phyloP scores from a whole-genome alignment of 2,329 filamentous ascomycete genomes.

The Claviceps africana region DNA sequence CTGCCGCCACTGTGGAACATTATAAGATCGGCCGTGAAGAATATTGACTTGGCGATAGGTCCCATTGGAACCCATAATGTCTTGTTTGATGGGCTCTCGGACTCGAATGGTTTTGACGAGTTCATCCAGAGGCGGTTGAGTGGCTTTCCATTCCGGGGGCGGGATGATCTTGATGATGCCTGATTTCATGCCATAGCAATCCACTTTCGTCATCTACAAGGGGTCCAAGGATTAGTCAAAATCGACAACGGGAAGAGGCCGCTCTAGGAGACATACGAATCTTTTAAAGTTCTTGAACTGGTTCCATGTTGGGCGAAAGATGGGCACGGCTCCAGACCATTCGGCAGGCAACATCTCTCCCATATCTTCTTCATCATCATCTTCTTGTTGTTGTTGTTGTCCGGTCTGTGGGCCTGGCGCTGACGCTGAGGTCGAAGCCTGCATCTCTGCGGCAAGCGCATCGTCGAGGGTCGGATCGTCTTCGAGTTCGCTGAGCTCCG shows the following conservation, averaged over 20 bases:
- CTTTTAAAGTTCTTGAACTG: slow-evolving; percentile 89
- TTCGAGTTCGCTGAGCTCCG: slow-evolving; percentile 53
- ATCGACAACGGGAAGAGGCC: neutral
- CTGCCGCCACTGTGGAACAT: slow-evolving; percentile 87
- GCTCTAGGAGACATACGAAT: slow-evolving; percentile 48
- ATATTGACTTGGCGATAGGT: slow-evolving; percentile 97
- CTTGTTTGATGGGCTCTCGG: slow-evolving; percentile 94
- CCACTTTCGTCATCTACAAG: slow-evolving; percentile 59
- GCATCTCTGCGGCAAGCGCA: slow-evolving; percentile 11
- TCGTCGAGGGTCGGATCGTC: slow-evolving; percentile 32
- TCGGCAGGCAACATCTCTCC: slow-evolving; percentile 74
- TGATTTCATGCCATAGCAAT: slow-evolving; percentile 92
- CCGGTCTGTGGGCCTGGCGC: slow-evolving; percentile 11
- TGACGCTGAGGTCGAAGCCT: slow-evolving; percentile 13
- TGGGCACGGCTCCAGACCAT: slow-evolving; percentile 80
- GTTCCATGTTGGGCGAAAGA: slow-evolving; percentile 90
- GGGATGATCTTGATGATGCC: slow-evolving; percentile 95
- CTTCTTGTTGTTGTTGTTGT: slow-evolving; percentile 18
- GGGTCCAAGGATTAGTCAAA: slow-evolving; percentile 15
- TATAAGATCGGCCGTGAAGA: slow-evolving; percentile 90
- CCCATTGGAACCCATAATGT: slow-evolving; percentile 90
- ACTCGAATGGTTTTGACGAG: slow-evolving; percentile 83
- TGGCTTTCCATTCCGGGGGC: slow-evolving; percentile 80
- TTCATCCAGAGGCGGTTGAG: slow-evolving; percentile 65
- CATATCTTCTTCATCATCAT: slow-evolving; percentile 41